Evolutionary conservation across 371 early-diverging fungal genomes (phyloP), one percentile per base, ranked within the genome.

Genomic region (Zopfochytrium polystomum): DNA sequence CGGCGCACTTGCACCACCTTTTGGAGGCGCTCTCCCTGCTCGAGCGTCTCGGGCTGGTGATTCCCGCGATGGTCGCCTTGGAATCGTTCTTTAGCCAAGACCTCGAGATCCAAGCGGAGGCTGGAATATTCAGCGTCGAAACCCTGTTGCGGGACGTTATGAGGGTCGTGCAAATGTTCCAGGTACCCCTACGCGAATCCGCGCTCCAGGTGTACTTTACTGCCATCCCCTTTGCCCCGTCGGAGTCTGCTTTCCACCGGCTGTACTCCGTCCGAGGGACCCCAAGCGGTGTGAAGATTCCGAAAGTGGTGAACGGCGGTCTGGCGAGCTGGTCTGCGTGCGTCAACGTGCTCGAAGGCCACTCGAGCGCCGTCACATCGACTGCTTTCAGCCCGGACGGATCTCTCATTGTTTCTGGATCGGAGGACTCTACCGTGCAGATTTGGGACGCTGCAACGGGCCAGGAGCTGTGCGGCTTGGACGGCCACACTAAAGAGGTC

Each of bases 281-380:
- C n/a, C 13, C 22, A 9, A 9, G 9, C 30, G 27, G 27, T 11
- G 7, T 31, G 38, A 20, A 11, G n/a, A 20, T 18, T 20, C 31
- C 31, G 11, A 13, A n/a, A 53, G 29, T 13, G 29, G n/a, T 53
- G 53, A 53, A 31, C 29, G 53, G n/a, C 53, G 31, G 7, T 22
- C 11, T 11, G 32, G 22, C 22, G 11, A 11, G 6, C 29, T 53
- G 32, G 6, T 20, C 38, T n/a, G 29, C n/a, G 53, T 53, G 9
- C 22, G 9, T 48, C 9, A 13, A 22, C 9, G 9, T 20, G 25
- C 9, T 48, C 9, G 22, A 20, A 20, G 49, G 49, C 9, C 49
- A 48, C 22, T 13, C 13, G 49, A 9, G 22, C 9, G 13, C 22
- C 13, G 49, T 48, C 13, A 9, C 13, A 20, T 48, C 49, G 9